Evolutionary conservation across 202 grass and related monocot species (phyloP), one percentile per base, ranked within the genome.

Genomic region (Zizania palustris): DNA sequence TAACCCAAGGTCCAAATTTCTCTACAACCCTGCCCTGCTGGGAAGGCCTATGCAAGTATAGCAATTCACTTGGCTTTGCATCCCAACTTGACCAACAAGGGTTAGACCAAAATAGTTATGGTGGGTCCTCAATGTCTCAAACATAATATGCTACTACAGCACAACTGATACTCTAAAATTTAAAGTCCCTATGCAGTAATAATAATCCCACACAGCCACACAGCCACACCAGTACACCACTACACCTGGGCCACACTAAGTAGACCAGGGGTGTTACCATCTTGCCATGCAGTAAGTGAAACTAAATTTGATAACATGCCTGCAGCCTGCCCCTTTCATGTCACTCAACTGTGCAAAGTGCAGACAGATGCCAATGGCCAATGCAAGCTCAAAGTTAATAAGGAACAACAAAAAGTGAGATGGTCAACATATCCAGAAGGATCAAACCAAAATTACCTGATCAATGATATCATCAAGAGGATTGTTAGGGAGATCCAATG

Each of bases 391-490:
- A 80, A 9, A 79, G 79, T 57, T 67, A 66, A 10, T 13, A 78
- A 22, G 45, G 19, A 87, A 56, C 38, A 72, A 13, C 41, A 62
- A 48, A 3, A 41, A 77, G 41, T 60, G 13, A 21, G 49, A 61
- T 44, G 15, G 60, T 62, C 28, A 50, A 36, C 18, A 21, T 77
- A 72, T 11, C 6, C 43, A 82, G 5, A 13, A 67, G 28, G 42
- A 64, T 13, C 36, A 54, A 71, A 71, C 22, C 14, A 88, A 45
- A 65, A 65, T 11, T 85, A 99, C 96, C 96, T 96, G 92, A 93
- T 99, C 96, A 78, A 99, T 85, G 76, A 99, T 85, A 82, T 99
- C 96, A 91, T 99, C 96, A 14, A 99, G 73, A 82, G 96, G 96
- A 83, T 99, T 99, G 77, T 99, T 99, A 55, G 96, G 96, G 34